Base-by-base conservation (phyloP, 2,329 filamentous ascomycete genomes). In the Colletotrichum sp. region DNA sequence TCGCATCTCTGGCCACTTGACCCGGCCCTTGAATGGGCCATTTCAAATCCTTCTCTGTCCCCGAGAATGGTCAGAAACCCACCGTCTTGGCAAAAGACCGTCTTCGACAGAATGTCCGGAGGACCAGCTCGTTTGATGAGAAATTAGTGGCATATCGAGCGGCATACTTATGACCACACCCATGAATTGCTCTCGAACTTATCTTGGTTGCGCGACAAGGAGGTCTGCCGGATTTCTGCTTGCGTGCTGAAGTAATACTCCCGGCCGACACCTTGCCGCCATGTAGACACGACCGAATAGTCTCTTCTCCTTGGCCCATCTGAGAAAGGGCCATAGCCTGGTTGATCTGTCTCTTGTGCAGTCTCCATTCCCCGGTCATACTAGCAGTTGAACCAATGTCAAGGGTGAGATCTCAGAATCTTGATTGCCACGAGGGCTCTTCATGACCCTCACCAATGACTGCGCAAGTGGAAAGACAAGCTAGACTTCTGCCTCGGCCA, bases 351-450 rank as follows among this genome's bases (percentile, higher is more conserved):
- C 2, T 6, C 36, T 38, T 38, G 4, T 38, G 15, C 16, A 5
- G 8, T 18, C 16, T 18, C 18, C 5, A 43, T 18, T 6, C 1
- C 2, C n/a, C 1, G 2, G 18, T 7, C 43, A 21, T 7, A 1
- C 15, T n/a, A 48, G 10, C n/a, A 16, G 0, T 16, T 48, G n/a
- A 21, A 48, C 10, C 8, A 2, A 48, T 48, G 10, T 3, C 43
- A 21, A 21, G 6, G 43, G n/a, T 10, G 18, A 48, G 2, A 18
- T 4, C 18, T 48, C n/a, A 1, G 18, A 1, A 0, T 16, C 18
- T 7, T 1, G 18, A 12, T 21, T 1, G 1, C n/a, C 0, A 48
- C 15, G 43, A 48, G 1, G 0, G 18, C 43, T 10, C 15, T n/a
- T 16, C 43, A 48, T 21, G n/a, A 48, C 43, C 38, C 38, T 48